A percentile compares a stretch with the other conserved stretches of the same genome.
phyloP scores from a whole-genome alignment of 1,284 basidiomycete genomes.

The Sanghuangporus sanghuang region DNA sequence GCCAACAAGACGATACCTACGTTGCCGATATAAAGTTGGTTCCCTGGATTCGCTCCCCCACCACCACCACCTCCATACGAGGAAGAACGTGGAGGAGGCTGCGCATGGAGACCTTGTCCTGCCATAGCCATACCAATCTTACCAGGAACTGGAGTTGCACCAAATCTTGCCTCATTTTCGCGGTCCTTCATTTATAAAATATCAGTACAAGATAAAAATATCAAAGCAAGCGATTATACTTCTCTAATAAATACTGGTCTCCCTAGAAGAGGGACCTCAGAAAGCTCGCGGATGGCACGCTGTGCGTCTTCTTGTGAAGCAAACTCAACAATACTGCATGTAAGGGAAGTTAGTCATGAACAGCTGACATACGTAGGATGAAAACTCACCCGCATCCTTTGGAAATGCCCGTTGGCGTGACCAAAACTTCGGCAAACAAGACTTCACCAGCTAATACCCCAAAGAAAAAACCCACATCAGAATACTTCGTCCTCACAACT shows the following conservation, averaged over 20 bases:
- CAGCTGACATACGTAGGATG: conserved; percentile 4
- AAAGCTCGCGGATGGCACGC: conserved; percentile 80
- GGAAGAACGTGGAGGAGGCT: conserved; percentile 68
- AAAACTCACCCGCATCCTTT: conserved; percentile 93
- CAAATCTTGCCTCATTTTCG: conserved; percentile 92
- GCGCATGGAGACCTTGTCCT: conserved; percentile 68
- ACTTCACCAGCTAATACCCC: conserved; percentile 92
- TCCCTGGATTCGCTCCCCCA: conserved; percentile 56
- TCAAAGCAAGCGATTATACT: conserved; percentile 39
- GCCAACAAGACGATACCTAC: conserved; percentile 39
- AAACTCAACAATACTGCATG: conserved; percentile 85
- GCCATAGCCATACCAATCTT: conserved; percentile 91
- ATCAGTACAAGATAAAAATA: neutral
- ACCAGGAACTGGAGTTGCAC: conserved; percentile 87
- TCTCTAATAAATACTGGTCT: conserved; percentile 95
- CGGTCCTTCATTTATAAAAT: conserved; percentile 65
- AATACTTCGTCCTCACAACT: conserved; percentile 62
- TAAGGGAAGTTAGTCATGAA: conserved; percentile 5
- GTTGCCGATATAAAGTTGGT: conserved; percentile 91
- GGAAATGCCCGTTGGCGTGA: conserved; percentile 93
- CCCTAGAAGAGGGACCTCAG: conserved; percentile 84
- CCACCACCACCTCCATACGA: conserved; percentile 48
- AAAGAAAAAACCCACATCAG: conserved; percentile 78
- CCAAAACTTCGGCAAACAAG: conserved; percentile 96
- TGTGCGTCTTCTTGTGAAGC: conserved; percentile 80